Percentiles rank a stretch among this genome's conserved stretches.
These are phyloP conservation scores for Glomus cerebriforme DNA, from an alignment of 192 early-diverging fungal species.

Conservation along the genomic window DNA sequence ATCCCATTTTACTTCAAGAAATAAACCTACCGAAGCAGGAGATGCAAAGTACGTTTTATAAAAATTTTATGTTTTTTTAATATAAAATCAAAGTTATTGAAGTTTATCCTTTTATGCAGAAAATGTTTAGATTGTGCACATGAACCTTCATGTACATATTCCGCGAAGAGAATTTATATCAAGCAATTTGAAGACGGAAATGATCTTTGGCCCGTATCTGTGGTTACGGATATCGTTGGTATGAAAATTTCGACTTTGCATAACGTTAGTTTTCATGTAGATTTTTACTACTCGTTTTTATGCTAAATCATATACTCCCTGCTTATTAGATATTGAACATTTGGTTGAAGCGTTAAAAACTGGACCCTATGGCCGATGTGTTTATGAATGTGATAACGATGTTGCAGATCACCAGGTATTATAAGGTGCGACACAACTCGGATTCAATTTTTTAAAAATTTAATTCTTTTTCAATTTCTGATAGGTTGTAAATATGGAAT, in stretches of 20 bases:
- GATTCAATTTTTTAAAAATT: background rate
- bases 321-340: constrained; percentile 51
- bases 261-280: no score
- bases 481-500: constrained; percentile 39
- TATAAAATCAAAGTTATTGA: background rate
- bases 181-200: constrained; percentile 40
- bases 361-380: constrained; percentile 66
- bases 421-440: background rate
- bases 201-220: constrained; percentile 57
- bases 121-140: constrained; percentile 57
- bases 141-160: constrained; percentile 61
- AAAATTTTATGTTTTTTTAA: background rate
- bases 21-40: constrained; percentile 62
- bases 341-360: constrained; percentile 45
- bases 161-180: constrained; percentile 60
- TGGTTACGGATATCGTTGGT: constrained; percentile 47
- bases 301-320: background rate
- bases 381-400: constrained; percentile 71
- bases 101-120: background rate
- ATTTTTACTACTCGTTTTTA: no score
- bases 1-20: constrained; percentile 54
- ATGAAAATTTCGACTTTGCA: background rate
- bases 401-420: constrained; percentile 67
- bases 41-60: constrained; percentile 36
- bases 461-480: background rate